Conservation (phyloP, 2,329 filamentous ascomycete genomes). For the Aspergillus intermedius region DNA sequence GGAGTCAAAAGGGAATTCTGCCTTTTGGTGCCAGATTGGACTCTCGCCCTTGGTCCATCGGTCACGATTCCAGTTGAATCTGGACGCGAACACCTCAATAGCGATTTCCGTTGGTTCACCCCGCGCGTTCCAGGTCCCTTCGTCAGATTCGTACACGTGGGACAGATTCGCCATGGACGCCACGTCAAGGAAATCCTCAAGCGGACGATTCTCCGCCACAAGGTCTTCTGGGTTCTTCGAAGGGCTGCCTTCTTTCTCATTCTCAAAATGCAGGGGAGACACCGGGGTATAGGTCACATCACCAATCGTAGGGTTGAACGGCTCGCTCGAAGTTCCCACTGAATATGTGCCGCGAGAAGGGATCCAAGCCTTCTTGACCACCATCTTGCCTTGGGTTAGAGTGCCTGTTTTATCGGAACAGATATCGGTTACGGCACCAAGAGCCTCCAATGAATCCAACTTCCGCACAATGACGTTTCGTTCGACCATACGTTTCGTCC, state of each 20-base stretch:
- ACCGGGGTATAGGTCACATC: conserved; percentile 37
- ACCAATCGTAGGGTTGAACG: conserved; percentile 52
- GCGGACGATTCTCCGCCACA: conserved; percentile 40
- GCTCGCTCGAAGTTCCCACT: conserved; percentile 49
- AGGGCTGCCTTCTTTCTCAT: conserved; percentile 18
- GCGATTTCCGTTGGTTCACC: conserved; percentile 68
- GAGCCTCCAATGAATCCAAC: conserved; percentile 52
- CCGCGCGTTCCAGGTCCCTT: conserved; percentile 53
- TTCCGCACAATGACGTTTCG: conserved; percentile 54
- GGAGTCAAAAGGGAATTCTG: conserved; percentile 68
- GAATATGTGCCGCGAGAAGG: conserved; percentile 53
- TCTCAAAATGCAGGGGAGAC: conserved; percentile 23
- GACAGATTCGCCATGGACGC: conserved; percentile 62
- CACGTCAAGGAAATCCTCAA: conserved; percentile 55
- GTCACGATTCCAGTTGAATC: conserved; percentile 58
- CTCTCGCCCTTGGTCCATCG: conserved; percentile 46
- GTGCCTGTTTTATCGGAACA: conserved; percentile 57
- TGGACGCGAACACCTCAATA: conserved; percentile 65
- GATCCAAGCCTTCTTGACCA: conserved; percentile 55
- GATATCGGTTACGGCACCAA: conserved; percentile 56
- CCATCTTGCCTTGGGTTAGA: conserved; percentile 58
- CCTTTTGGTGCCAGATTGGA: conserved; percentile 52
- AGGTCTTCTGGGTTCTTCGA: conserved; percentile 25
- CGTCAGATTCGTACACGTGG: conserved; percentile 50
- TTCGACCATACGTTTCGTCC: conserved; percentile 53